Percentiles rank a stretch among this genome's conserved stretches.
phyloP scores from a whole-genome alignment of 2,329 filamentous ascomycete species.

The Paraphaeosphaeria sporulosa region DNA sequence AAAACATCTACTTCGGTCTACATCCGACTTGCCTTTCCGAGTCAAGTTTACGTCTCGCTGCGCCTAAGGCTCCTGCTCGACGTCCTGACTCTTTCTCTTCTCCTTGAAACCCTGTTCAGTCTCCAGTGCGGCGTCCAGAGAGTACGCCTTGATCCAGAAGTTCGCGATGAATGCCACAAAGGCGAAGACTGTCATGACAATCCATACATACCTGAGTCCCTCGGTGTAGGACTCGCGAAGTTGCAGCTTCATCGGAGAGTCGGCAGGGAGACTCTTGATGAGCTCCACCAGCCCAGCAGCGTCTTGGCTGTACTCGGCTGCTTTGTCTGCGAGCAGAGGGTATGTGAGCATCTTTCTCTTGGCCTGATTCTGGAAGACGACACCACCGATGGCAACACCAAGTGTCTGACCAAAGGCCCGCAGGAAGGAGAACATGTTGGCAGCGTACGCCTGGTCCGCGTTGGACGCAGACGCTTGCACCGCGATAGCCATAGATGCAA shows the following conservation, averaged over 20 bases:
- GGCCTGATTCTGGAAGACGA: conserved; percentile 74
- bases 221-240: conserved; percentile 60
- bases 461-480: conserved; percentile 68
- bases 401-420: conserved; percentile 70
- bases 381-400: conserved; percentile 71
- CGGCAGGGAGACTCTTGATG: conserved; percentile 62
- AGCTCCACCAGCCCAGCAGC: conserved; percentile 66
- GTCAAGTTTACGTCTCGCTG: conserved; percentile 12
- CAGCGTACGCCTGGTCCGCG: conserved; percentile 66
- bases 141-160: conserved; percentile 58
- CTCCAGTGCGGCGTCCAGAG: conserved; percentile 57
- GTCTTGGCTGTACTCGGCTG: conserved; percentile 62
- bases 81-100: conserved; percentile 39
- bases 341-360: conserved; percentile 58
- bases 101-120: conserved; percentile 59
- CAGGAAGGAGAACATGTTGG: conserved; percentile 72
- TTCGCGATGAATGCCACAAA: conserved; percentile 61
- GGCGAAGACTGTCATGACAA: conserved; percentile 62
- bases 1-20: neutral
- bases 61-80: conserved; percentile 25
- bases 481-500: conserved; percentile 68
- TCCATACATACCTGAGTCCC: conserved; percentile 63
- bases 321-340: conserved; percentile 57
- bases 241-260: conserved; percentile 52
- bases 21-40: neutral